These are phyloP conservation scores for Limnanthes douglasii DNA, from an alignment of 345 rosid species.

Conservation along the genomic window DNA sequence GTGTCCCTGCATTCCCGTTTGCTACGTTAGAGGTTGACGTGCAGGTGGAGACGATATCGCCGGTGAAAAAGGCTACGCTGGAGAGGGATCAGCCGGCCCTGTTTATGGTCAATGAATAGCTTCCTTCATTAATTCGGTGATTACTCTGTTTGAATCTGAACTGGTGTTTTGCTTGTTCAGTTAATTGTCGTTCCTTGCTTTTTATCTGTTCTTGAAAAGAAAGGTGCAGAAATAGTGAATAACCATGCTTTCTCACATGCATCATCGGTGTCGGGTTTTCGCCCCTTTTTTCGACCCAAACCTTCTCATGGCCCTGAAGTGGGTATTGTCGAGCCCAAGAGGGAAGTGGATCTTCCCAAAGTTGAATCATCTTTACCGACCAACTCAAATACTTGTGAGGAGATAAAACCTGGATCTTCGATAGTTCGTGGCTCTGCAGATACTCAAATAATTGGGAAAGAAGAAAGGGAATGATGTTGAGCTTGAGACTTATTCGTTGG, in stretches of 20 bases:
- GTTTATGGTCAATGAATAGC: no score
- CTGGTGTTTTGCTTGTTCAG: no score
- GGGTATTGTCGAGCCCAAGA: constrained; percentile 24
- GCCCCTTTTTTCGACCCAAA: constrained; percentile 62
- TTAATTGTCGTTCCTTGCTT: no score
- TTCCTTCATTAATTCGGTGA: no score
- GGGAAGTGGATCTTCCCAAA: constrained; percentile 15
- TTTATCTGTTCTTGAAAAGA: constrained; percentile 14
- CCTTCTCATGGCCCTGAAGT: constrained; percentile 18
- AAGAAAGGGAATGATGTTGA: constrained; percentile 86
- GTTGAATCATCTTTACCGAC: constrained; percentile 11
- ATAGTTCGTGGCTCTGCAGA: constrained; percentile 17
- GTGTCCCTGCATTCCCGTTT: no score
- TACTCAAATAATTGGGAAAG: constrained; percentile 42
- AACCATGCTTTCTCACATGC: constrained; percentile 61
- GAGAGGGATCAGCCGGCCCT: no score
- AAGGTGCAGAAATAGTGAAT: constrained; percentile 14
- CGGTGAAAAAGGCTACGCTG: no score
- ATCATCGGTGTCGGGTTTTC: constrained; percentile 74
- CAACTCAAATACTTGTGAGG: constrained; percentile 18
- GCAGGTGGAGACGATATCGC: no score
- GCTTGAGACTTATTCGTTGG: constrained; percentile 18
- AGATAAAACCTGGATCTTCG: constrained; percentile 16
- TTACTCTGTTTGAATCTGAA: no score
- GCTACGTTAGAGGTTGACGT: no score